Conservation (phyloP, 2,329 filamentous ascomycete species). For the Fusarium virguliforme region DNA sequence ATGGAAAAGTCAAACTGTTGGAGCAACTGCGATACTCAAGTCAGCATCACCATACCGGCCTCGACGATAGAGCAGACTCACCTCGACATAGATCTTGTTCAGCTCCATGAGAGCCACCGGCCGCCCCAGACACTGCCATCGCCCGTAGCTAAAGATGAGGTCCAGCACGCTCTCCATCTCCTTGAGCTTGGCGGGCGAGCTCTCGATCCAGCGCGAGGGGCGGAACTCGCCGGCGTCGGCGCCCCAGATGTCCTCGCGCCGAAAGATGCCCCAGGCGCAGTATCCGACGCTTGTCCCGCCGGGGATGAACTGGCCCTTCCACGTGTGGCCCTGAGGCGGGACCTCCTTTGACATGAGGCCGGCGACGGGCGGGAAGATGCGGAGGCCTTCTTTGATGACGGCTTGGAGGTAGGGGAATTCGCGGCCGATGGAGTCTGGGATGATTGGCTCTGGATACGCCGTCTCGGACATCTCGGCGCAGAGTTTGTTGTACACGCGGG, state of each 20-base stretch:
- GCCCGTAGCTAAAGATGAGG: conserved; percentile 59
- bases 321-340: conserved; percentile 52
- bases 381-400: conserved; percentile 65
- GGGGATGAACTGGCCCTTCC: conserved; percentile 54
- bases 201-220: conserved; percentile 59
- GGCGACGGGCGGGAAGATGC: conserved; percentile 57
- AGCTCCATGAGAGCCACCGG: conserved; percentile 59
- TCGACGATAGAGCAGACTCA: conserved; percentile 39
- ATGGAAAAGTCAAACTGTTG: conserved; percentile 53
- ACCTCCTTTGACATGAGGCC: conserved; percentile 58
- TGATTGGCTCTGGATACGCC: conserved; percentile 41
- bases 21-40: conserved; percentile 46
- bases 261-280: conserved; percentile 57
- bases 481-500: conserved; percentile 63
- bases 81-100: conserved; percentile 61
- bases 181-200: conserved; percentile 49
- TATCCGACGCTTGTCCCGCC: conserved; percentile 55
- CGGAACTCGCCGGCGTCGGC: conserved; percentile 55
- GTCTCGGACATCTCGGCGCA: conserved; percentile 51
- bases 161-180: conserved; percentile 59
- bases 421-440: conserved; percentile 55
- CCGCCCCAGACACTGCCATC: conserved; percentile 59
- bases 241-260: conserved; percentile 56
- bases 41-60: accelerated
- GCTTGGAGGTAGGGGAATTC: conserved; percentile 64